Conservation (phyloP, 2,329 filamentous ascomycete genomes). For the Alternaria ventricosa region DNA sequence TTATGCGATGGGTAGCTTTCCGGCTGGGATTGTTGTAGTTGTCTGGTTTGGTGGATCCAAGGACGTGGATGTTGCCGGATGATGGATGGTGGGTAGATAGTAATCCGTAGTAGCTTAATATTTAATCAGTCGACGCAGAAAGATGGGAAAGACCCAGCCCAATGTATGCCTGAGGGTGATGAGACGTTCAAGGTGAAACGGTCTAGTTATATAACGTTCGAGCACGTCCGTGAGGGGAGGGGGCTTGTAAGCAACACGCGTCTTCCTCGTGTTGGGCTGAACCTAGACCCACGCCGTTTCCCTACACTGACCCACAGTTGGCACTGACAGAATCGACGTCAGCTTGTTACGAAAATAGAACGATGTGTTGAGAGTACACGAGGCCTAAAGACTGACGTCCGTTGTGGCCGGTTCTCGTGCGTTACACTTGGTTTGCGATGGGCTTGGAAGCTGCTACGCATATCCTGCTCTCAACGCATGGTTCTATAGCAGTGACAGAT, state of each 20-base stretch:
- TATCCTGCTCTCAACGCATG: rapidly evolving
- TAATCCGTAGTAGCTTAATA: conserved; percentile 5
- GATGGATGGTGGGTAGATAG: conserved; percentile 3
- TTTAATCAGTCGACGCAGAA: conserved; percentile 3
- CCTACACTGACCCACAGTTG: background rate
- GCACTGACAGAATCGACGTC: background rate
- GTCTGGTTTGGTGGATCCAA: conserved; percentile 5
- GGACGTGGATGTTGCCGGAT: background rate
- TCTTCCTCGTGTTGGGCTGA: conserved; percentile 1
- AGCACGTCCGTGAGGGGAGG: background rate
- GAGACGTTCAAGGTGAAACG: background rate
- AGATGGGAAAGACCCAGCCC: background rate
- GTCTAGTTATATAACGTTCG: background rate
- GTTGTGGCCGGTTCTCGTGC: rapidly evolving
- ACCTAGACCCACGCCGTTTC: background rate
- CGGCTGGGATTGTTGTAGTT: conserved; percentile 26
- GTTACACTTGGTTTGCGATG: background rate
- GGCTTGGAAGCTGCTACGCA: background rate
- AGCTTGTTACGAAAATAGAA: background rate
- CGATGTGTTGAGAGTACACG: background rate
- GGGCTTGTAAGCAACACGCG: conserved; percentile 1
- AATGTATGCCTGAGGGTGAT: background rate
- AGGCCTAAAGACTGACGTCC: background rate
- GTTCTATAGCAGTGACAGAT: background rate
- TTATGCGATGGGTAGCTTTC: conserved; percentile 9